Conservation (phyloP, 2,329 filamentous ascomycete genomes). For the Chaetomium globosum region DNA sequence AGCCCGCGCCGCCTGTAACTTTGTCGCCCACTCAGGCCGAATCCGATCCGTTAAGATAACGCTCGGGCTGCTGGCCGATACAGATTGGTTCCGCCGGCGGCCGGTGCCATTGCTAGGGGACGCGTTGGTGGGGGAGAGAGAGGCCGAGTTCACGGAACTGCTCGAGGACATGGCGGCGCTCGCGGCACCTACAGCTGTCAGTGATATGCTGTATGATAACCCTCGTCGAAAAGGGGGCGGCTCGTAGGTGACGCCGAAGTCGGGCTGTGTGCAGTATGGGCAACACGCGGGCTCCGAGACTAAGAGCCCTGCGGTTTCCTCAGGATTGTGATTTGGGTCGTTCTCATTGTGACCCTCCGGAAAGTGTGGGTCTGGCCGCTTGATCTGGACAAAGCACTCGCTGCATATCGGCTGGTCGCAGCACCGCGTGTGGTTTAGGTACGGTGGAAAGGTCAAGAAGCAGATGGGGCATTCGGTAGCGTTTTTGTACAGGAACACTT, state of each 20-base stretch:
- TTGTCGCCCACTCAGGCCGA: constrained; percentile 91
- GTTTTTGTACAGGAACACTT: constrained; percentile 92
- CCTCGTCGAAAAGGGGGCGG: constrained; percentile 86
- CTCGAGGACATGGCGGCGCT: constrained; percentile 82
- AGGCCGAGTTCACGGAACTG: constrained; percentile 70
- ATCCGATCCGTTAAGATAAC: constrained; percentile 93
- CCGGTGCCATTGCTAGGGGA: constrained; percentile 43
- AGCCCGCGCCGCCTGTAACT: constrained; percentile 79
- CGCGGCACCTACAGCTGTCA: constrained; percentile 53
- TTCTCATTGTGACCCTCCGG: constrained; percentile 71
- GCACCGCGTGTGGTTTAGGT: constrained; percentile 90
- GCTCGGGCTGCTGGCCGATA: constrained; percentile 80
- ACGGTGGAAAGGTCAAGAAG: constrained; percentile 92
- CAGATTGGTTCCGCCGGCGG: constrained; percentile 52
- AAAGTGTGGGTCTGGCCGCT: constrained; percentile 86
- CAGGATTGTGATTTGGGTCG: constrained; percentile 46
- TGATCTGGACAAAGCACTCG: constrained; percentile 98
- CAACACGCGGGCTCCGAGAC: constrained; percentile 91
- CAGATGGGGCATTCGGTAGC: constrained; percentile 92
- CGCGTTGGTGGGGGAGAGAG: constrained; percentile 44
- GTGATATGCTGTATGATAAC: constrained; percentile 64
- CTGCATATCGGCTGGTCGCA: constrained; percentile 97
- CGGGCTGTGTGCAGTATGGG: constrained; percentile 91
- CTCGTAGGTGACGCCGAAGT: constrained; percentile 95
- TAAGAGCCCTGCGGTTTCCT: constrained; percentile 64